Base-by-base conservation (phyloP, 106 monocot species). In the Dendrobium huoshanense region DNA sequence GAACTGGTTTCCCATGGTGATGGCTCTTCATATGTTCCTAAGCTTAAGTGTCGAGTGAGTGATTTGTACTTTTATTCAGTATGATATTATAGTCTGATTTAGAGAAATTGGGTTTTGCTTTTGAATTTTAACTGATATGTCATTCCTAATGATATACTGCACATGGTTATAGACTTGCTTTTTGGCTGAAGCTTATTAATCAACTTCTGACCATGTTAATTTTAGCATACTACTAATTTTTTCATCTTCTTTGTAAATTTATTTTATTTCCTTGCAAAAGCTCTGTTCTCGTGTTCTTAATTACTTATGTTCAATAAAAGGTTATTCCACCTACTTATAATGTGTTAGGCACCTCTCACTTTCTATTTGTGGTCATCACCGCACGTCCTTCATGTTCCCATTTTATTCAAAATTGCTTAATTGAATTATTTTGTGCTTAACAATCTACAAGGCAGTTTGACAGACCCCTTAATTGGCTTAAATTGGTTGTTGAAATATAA, bases 11-110 rank as follows among this genome's bases (percentile, higher is more conserved):
- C 80, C 11, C 81, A 81, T 78, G 82, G 79, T 85, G 93, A 93
- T 82, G 86, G 83, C 74, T 86, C 83, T 45, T 84, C 87, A 79
- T 75, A 86, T 82, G 75, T 89, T 37, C 90, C 99, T 48, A 99
- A 99, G 77, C 81, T 95, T 45, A 89, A 82, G 68, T 99, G 99
- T 79, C 82, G 91, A 86, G 99, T 99, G 29, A 93, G 89, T 65
- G 11, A 41, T 2, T 27, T 76, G 25, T 49, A 25, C 49, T 74
- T 74, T 44, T 41, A 41, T 43, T 37, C 70, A 70, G 74, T 74
- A 7, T 43, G 15, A 4, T 44, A 33, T 20, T 74, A 51, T 74
- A 20, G 20, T 43, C 29, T 44, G 2, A 8, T 74, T 41, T 74
- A 74, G 43, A 70, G 37, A 70, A 33, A 13, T 70, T 13, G 16